phyloP scores from a whole-genome alignment of 169 alveolate genomes.

The Plasmodium adleri region DNA sequence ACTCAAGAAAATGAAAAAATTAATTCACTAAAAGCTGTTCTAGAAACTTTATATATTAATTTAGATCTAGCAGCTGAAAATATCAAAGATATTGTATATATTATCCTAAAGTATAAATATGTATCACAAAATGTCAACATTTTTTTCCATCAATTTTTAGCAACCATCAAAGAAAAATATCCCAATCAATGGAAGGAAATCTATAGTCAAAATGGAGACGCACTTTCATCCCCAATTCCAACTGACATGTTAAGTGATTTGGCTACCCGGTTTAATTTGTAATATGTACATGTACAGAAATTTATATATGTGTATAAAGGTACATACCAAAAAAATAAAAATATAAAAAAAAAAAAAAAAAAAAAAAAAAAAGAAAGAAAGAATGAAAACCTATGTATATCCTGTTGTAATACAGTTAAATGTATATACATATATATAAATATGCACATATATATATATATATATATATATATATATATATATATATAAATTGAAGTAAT shows the following conservation, averaged over 20 bases:
- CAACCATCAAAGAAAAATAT: constrained; percentile 69
- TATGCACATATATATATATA: no score
- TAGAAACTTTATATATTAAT: constrained; percentile 63
- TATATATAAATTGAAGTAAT: no score
- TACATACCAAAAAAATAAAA: not conserved
- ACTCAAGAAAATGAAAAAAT: constrained; percentile 76
- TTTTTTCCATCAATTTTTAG: constrained; percentile 66
- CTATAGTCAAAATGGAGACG: constrained; percentile 24
- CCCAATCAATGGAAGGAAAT: constrained; percentile 73
- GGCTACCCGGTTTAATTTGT: constrained; percentile 56
- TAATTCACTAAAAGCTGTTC: constrained; percentile 56
- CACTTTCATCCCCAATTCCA: constrained; percentile 72
- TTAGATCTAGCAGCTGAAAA: constrained; percentile 72
- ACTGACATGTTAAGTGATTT: constrained; percentile 60
- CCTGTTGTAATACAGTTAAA: no score
- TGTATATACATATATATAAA: no score
- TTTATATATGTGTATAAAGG: not conserved
- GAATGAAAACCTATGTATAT: not conserved
- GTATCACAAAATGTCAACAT: constrained; percentile 56
- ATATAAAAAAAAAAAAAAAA: not conserved
- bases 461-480: no score
- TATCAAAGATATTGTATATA: constrained; percentile 56
- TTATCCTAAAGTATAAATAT: constrained; percentile 63
- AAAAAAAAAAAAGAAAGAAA: not conserved
- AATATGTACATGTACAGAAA: not conserved